Evolutionary conservation across 2,329 filamentous ascomycete species (phyloP).

Genomic region (Furcasterigmium furcatum): DNA sequence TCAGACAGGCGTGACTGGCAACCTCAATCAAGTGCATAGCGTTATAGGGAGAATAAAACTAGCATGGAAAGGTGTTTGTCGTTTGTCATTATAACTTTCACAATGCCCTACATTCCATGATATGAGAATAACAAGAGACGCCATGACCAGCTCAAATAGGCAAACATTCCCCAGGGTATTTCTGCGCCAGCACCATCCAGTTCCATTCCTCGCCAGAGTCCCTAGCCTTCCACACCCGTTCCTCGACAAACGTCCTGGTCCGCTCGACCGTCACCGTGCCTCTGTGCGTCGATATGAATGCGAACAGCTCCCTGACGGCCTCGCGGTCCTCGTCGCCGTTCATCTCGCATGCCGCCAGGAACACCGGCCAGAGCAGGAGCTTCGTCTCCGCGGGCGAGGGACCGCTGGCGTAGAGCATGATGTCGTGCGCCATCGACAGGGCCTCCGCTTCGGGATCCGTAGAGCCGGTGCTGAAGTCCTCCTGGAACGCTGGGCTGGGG

Average conservation of each 20-base stretch:
- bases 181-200: conserved; percentile 22
- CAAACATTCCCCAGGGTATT: conserved; percentile 22
- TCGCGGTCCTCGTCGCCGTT: conserved; percentile 15
- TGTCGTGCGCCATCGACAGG: conserved; percentile 20
- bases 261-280: conserved; percentile 20
- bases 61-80: too few relatives aligned
- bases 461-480: not conserved
- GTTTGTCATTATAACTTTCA: too few relatives aligned
- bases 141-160: conserved; percentile 13
- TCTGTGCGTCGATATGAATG: conserved; percentile 17
- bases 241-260: conserved; percentile 18
- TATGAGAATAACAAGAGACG: not conserved
- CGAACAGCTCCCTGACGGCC: conserved; percentile 17
- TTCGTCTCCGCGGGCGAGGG: conserved; percentile 17
- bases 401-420: conserved; percentile 19
- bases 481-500: not conserved
- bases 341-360: conserved; percentile 23
- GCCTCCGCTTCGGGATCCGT: conserved; percentile 17
- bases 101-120: too few relatives aligned
- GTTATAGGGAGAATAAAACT: too few relatives aligned
- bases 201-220: conserved; percentile 20
- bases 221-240: conserved; percentile 22
- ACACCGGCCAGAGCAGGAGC: conserved; percentile 23
- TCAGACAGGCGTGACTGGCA: not conserved
- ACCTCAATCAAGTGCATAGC: not conserved